Percentiles rank a stretch among this genome's conserved stretches.
Conservation (phyloP, 2,329 filamentous ascomycete species). For the Paraphoma chrysanthemicola region DNA sequence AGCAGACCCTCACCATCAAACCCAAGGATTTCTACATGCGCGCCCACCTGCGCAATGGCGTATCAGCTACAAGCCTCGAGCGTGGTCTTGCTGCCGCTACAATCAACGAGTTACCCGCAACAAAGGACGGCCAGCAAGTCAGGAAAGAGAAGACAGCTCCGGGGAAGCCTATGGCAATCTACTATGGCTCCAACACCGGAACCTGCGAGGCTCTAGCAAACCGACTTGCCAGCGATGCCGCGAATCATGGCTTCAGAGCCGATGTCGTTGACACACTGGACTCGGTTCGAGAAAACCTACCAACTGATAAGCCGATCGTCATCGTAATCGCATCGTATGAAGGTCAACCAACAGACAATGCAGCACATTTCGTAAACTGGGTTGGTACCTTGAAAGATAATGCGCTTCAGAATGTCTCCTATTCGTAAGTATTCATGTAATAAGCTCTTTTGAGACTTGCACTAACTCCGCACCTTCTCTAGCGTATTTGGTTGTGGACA, state of each 20-base stretch:
- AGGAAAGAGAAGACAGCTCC: constrained; percentile 19
- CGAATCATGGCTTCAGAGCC: constrained; percentile 46
- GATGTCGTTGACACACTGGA: constrained; percentile 46
- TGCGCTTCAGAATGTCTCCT: constrained; percentile 44
- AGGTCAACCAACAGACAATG: constrained; percentile 53
- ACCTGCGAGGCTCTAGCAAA: constrained; percentile 53
- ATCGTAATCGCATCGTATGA: constrained; percentile 53
- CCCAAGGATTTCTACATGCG: constrained; percentile 51
- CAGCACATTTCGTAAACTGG: constrained; percentile 52
- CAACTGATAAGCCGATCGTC: constrained; percentile 45
- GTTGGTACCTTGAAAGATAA: constrained; percentile 35
- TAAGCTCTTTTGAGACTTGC: no score
- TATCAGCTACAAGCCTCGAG: constrained; percentile 42
- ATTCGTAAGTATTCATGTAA: constrained; percentile 19
- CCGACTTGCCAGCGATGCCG: constrained; percentile 44
- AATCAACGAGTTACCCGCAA: constrained; percentile 20
- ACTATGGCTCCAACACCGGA: constrained; percentile 51
- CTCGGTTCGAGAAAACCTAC: constrained; percentile 39
- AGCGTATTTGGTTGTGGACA: constrained; percentile 52
- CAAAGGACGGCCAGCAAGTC: constrained; percentile 7
- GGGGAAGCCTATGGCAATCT: constrained; percentile 44
- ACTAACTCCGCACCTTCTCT: no score
- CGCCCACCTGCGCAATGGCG: constrained; percentile 40
- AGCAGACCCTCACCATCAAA: constrained; percentile 56
- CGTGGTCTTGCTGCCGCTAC: constrained; percentile 30